These are phyloP conservation scores for Amoebophrya sp. DNA, from an alignment of 169 alveolate species.

Conservation along the genomic window DNA sequence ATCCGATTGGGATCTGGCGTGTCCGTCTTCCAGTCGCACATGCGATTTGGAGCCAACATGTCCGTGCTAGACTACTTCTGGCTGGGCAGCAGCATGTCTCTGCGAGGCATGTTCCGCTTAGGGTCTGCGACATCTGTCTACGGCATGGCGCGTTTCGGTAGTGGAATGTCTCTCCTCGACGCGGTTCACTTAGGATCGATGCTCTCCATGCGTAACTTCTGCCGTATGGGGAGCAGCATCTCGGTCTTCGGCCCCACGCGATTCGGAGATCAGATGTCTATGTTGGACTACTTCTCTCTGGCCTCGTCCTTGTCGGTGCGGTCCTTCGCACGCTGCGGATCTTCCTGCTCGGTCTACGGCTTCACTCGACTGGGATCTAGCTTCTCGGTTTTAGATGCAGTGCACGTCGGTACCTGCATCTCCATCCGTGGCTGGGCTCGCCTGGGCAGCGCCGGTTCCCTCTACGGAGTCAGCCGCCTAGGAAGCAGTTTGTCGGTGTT, in stretches of 20 bases:
- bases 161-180: conserved; percentile 14
- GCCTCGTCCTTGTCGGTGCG: conserved; percentile 27
- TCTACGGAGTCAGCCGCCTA: conserved; percentile 29
- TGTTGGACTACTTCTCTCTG: not conserved
- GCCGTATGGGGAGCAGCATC: not conserved
- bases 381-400: not conserved
- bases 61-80: conserved; percentile 24
- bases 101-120: conserved; percentile 24
- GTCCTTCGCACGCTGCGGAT: conserved; percentile 18
- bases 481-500: conserved; percentile 20
- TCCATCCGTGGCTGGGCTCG: not conserved
- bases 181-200: not conserved
- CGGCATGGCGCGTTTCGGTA: conserved; percentile 35
- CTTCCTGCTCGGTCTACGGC: not conserved
- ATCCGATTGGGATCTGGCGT: not conserved
- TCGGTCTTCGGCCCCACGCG: conserved; percentile 34
- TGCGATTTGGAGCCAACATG: conserved; percentile 1
- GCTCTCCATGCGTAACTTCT: not conserved
- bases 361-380: not conserved
- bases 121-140: conserved; percentile 20
- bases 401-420: conserved; percentile 27
- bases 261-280: conserved; percentile 31
- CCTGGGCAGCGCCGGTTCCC: not conserved
- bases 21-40: not conserved
- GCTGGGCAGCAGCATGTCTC: conserved; percentile 25